phyloP scores from a whole-genome alignment of 2,329 filamentous ascomycete genomes.

The Penicillium concentricum region DNA sequence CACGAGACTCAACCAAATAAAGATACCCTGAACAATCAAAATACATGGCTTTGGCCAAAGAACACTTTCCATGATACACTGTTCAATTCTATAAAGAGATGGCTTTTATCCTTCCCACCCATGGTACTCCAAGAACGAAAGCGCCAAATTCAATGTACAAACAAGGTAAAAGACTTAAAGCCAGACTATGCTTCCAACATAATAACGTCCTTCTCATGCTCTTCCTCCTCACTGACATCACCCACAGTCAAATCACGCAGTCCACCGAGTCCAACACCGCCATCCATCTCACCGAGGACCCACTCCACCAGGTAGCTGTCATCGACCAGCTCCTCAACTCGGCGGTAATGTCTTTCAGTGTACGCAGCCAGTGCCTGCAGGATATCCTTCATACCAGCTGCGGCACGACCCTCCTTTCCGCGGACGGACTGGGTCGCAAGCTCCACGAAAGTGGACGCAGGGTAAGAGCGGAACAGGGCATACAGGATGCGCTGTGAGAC shows the following conservation, averaged over 20 bases:
- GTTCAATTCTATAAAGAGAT: constrained; percentile 26
- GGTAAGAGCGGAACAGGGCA: constrained; percentile 76
- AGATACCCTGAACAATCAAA: constrained; percentile 20
- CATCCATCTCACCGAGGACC: constrained; percentile 90
- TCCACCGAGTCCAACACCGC: constrained; percentile 49
- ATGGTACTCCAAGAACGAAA: constrained; percentile 23
- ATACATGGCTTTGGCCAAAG: not conserved
- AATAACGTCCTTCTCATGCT: constrained; percentile 40
- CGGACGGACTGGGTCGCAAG: constrained; percentile 51
- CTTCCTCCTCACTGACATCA: constrained; percentile 21
- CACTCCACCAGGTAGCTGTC: constrained; percentile 95
- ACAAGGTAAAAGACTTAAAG: constrained; percentile 11
- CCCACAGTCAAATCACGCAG: constrained; percentile 24
- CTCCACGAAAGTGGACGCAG: constrained; percentile 71
- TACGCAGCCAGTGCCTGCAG: constrained; percentile 85
- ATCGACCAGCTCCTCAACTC: constrained; percentile 85
- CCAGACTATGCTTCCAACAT: constrained; percentile 37
- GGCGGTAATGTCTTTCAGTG: constrained; percentile 87
- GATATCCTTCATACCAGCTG: constrained; percentile 73
- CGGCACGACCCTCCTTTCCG: constrained; percentile 37
- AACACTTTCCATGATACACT: constrained; percentile 3
- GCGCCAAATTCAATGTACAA: constrained; percentile 27
- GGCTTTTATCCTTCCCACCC: constrained; percentile 25
- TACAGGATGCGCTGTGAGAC: constrained; percentile 84
- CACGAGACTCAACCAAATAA: constrained; percentile 6